A percentile compares a stretch with the other conserved stretches of the same genome.
These are phyloP conservation scores for Carex scoparia DNA, from an alignment of 176 grass and related monocot genomes.

Conservation along the genomic window DNA sequence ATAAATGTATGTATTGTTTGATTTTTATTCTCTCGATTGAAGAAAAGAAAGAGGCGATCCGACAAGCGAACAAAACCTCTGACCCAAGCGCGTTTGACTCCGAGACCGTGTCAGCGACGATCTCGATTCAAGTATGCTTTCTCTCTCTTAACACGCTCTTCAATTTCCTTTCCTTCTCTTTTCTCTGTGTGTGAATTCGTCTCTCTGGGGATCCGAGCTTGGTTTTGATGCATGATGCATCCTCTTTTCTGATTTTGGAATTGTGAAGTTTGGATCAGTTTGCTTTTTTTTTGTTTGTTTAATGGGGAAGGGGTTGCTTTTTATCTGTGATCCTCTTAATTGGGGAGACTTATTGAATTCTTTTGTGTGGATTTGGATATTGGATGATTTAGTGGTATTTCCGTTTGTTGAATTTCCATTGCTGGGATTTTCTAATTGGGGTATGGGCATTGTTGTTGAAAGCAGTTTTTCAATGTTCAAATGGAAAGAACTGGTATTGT, in stretches of 20 bases:
- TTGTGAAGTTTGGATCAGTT: background rate
- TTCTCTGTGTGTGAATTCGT: background rate
- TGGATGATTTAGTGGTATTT: background rate
- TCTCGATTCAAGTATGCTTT: slow-evolving; percentile 12
- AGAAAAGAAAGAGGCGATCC: background rate
- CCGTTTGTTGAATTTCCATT: background rate
- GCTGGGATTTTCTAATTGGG: background rate
- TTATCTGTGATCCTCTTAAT: background rate
- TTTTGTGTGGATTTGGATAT: background rate
- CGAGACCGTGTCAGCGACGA: slow-evolving; percentile 2
- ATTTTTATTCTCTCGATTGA: slow-evolving; percentile 8
- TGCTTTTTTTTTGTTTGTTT: too few relatives aligned
- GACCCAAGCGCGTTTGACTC: background rate
- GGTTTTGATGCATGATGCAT: background rate
- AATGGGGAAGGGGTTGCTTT: background rate
- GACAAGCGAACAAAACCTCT: background rate
- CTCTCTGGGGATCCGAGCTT: background rate
- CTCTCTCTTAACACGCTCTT: background rate
- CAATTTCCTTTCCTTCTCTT: background rate
- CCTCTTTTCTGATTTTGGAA: background rate
- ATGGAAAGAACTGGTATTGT: background rate
- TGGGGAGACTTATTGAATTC: background rate
- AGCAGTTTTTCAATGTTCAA: background rate
- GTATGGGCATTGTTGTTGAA: background rate
- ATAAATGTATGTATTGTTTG: background rate